These are phyloP conservation scores for Aureobasidium pullulans DNA, from an alignment of 2,329 filamentous ascomycete species.

Conservation along the genomic window DNA sequence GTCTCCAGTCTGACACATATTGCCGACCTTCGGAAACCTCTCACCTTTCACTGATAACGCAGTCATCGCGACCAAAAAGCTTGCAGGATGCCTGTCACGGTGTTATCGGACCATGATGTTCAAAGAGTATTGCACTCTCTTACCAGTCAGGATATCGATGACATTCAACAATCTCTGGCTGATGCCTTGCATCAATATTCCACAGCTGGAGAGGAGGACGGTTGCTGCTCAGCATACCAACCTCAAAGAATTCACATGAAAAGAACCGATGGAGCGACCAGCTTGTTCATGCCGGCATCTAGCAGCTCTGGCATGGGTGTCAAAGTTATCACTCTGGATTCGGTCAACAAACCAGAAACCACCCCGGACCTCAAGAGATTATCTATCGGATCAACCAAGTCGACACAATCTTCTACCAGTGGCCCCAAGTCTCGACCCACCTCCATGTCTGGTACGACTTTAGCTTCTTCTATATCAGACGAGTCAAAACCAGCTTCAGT, in stretches of 20 bases:
- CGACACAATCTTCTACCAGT: neutral
- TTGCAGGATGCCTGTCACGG: constrained; percentile 50
- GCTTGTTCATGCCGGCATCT: constrained; percentile 61
- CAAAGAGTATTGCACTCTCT: constrained; percentile 49
- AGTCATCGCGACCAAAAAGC: too few relatives aligned
- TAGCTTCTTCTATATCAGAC: constrained; percentile 20
- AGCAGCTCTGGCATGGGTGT: constrained; percentile 54
- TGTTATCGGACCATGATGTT: constrained; percentile 52
- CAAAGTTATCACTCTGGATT: constrained; percentile 55
- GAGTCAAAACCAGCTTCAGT: constrained; percentile 17
- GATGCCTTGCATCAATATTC: constrained; percentile 60
- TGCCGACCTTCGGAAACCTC: too few relatives aligned
- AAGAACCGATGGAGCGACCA: constrained; percentile 54
- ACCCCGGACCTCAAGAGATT: constrained; percentile 23
- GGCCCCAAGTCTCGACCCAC: neutral
- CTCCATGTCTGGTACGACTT: constrained; percentile 15
- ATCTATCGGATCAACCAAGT: constrained; percentile 13
- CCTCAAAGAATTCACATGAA: constrained; percentile 55
- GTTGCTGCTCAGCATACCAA: constrained; percentile 54
- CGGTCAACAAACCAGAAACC: constrained; percentile 13
- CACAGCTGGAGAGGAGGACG: constrained; percentile 49
- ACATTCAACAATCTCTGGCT: constrained; percentile 51
- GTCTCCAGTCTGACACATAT: too few relatives aligned
- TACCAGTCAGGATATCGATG: constrained; percentile 48
- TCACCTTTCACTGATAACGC: too few relatives aligned